phyloP scores from a whole-genome alignment of 768 basidiomycete species.

The Mycena venus region DNA sequence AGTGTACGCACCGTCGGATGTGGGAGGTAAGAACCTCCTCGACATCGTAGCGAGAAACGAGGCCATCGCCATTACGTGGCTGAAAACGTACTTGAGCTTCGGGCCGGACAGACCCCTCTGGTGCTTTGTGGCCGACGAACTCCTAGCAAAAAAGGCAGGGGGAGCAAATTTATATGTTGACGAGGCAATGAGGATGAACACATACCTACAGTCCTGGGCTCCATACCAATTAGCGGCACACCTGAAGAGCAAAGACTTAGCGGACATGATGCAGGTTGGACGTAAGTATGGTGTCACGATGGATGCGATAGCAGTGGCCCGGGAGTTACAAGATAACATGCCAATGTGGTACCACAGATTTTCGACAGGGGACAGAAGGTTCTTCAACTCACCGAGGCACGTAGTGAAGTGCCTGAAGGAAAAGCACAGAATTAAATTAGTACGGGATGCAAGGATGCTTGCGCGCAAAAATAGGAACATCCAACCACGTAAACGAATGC shows the following conservation, averaged over 20 bases:
- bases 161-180: too few species aligned
- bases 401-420: constrained; percentile 11
- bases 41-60: too few species aligned
- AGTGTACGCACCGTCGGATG: not conserved
- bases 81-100: too few species aligned
- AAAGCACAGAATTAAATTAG: not conserved
- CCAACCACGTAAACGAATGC: not conserved
- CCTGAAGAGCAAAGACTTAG: too few species aligned
- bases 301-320: not conserved
- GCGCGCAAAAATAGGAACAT: not conserved
- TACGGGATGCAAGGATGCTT: not conserved
- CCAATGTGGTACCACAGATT: constrained; percentile 17
- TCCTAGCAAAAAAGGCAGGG: too few species aligned
- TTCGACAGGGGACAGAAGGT: not conserved
- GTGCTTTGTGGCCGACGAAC: not conserved
- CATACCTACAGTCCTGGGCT: too few species aligned
- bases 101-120: not conserved
- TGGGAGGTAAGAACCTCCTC: not conserved
- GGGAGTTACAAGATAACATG: constrained; percentile 1
- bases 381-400: not conserved
- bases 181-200: too few species aligned
- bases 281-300: not conserved
- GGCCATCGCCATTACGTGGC: too few species aligned
- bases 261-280: constrained; percentile 5
- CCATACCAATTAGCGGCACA: too few species aligned